Conservation (phyloP, 1,284 basidiomycete species). For the Anthracocystis setariae region DNA sequence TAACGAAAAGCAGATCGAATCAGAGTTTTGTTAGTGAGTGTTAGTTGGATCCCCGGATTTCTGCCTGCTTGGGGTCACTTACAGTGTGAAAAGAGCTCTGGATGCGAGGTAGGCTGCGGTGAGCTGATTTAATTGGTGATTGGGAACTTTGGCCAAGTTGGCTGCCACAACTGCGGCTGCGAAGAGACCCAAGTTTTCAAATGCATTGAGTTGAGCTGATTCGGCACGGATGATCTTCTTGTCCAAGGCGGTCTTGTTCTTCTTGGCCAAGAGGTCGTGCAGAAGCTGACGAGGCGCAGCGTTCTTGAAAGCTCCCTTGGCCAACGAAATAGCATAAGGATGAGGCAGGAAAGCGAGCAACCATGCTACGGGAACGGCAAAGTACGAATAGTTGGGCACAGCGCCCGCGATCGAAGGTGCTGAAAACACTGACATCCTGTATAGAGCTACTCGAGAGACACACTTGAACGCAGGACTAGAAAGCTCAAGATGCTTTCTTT, state of each 20-base stretch:
- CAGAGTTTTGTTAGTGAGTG: no score
- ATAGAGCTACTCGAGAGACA: no score
- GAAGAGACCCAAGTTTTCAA: constrained; percentile 37
- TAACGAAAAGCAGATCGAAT: no score
- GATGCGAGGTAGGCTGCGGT: constrained; percentile 48
- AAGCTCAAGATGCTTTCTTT: no score
- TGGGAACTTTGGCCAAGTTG: constrained; percentile 54
- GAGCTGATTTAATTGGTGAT: constrained; percentile 47
- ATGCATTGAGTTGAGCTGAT: constrained; percentile 36
- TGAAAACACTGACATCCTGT: constrained; percentile 30
- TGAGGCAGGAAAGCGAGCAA: constrained; percentile 34
- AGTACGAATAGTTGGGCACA: constrained; percentile 43
- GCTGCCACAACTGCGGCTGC: constrained; percentile 51
- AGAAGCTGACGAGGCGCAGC: constrained; percentile 33
- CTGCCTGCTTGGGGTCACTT: constrained; percentile 3
- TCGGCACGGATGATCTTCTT: constrained; percentile 48
- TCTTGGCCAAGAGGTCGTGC: constrained; percentile 38
- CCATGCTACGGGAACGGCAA: constrained; percentile 39
- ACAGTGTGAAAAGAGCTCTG: constrained; percentile 52
- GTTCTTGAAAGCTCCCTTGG: constrained; percentile 36
- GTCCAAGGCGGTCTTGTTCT: constrained; percentile 37
- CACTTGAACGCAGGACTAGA: no score
- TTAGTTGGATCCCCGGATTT: no score
- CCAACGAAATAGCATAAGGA: constrained; percentile 10
- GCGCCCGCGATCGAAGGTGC: constrained; percentile 11